Percentiles rank a stretch among this genome's conserved stretches.
These are phyloP conservation scores for Trichoderma oligosporum DNA, from an alignment of 2,329 filamentous ascomycete genomes.

Conservation along the genomic window DNA sequence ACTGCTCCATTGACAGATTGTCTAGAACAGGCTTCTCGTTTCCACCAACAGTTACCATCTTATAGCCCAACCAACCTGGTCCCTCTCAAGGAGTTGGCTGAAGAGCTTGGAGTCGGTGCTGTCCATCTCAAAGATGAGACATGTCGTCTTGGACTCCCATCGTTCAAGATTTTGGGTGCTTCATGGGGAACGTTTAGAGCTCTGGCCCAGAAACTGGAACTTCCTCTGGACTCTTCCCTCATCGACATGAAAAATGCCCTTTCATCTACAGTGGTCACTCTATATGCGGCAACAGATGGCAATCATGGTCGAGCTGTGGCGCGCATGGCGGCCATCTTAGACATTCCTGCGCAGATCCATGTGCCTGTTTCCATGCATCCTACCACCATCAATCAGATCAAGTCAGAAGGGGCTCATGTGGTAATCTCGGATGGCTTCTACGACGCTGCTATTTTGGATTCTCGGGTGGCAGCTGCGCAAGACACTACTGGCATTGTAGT, in stretches of 20 bases:
- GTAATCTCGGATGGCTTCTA: slow-evolving; percentile 56
- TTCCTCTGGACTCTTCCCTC: slow-evolving; percentile 42
- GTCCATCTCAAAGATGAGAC: slow-evolving; percentile 71
- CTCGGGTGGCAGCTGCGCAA: slow-evolving; percentile 40
- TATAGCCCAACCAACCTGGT: slow-evolving; percentile 47
- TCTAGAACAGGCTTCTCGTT: slow-evolving; percentile 14
- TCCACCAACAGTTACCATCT: slow-evolving; percentile 36
- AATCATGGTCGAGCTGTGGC: slow-evolving; percentile 74
- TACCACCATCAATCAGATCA: slow-evolving; percentile 52
- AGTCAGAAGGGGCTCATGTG: slow-evolving; percentile 60
- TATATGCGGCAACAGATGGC: slow-evolving; percentile 68
- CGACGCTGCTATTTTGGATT: slow-evolving; percentile 55
- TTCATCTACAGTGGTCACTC: slow-evolving; percentile 31
- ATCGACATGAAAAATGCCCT: slow-evolving; percentile 39
- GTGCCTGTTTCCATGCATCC: slow-evolving; percentile 58
- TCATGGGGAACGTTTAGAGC: slow-evolving; percentile 67
- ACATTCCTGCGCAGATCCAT: slow-evolving; percentile 54
- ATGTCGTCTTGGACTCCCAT: slow-evolving; percentile 62
- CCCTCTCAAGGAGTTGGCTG: slow-evolving; percentile 50
- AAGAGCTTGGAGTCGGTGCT: slow-evolving; percentile 52
- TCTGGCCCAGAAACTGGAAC: slow-evolving; percentile 42
- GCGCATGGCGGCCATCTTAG: slow-evolving; percentile 60
- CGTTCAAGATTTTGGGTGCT: slow-evolving; percentile 77
- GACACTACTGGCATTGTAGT: slow-evolving; percentile 51
- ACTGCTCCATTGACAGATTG: neutral